Evolutionary conservation across 2,329 filamentous ascomycete species (phyloP).

Genomic region (Tolypocladium ovalisporum): DNA sequence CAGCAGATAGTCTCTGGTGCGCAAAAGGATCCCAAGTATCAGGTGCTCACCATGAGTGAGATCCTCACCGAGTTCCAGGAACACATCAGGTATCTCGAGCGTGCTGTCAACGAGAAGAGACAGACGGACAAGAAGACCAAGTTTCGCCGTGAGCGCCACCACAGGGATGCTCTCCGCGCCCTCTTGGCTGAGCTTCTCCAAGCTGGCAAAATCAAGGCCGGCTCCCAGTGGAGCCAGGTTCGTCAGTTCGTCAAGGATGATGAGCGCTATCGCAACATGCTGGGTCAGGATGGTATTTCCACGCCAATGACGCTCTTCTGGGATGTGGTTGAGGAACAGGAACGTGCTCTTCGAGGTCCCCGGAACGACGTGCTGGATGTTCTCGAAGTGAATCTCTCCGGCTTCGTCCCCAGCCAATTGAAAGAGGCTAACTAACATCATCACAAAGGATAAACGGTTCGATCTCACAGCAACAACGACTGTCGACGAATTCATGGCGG

Average conservation of each 20-base stretch:
- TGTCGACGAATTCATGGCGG: constrained; percentile 74
- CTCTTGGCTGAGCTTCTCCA: constrained; percentile 65
- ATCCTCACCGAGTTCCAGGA: constrained; percentile 88
- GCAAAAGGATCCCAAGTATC: constrained; percentile 74
- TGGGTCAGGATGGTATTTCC: constrained; percentile 67
- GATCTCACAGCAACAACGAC: constrained; percentile 80
- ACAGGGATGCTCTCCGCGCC: constrained; percentile 67
- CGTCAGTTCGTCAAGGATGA: constrained; percentile 67
- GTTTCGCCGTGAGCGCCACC: constrained; percentile 72
- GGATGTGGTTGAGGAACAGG: constrained; percentile 90
- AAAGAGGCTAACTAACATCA: neutral
- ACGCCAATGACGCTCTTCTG: constrained; percentile 88
- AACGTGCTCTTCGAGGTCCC: constrained; percentile 69
- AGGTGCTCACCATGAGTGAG: constrained; percentile 76
- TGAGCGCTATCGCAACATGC: constrained; percentile 70
- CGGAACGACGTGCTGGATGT: constrained; percentile 81
- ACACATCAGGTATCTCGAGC: constrained; percentile 87
- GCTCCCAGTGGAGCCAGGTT: constrained; percentile 81
- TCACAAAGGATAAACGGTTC: constrained; percentile 69
- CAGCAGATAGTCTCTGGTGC: constrained; percentile 69
- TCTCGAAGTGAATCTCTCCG: constrained; percentile 56
- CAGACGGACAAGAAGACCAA: constrained; percentile 80
- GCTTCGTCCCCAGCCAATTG: neutral
- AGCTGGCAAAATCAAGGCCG: constrained; percentile 76
- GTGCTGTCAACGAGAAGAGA: constrained; percentile 79